Conservation (phyloP, 208 protist genomes). For the Leishmania lainsoni region DNA sequence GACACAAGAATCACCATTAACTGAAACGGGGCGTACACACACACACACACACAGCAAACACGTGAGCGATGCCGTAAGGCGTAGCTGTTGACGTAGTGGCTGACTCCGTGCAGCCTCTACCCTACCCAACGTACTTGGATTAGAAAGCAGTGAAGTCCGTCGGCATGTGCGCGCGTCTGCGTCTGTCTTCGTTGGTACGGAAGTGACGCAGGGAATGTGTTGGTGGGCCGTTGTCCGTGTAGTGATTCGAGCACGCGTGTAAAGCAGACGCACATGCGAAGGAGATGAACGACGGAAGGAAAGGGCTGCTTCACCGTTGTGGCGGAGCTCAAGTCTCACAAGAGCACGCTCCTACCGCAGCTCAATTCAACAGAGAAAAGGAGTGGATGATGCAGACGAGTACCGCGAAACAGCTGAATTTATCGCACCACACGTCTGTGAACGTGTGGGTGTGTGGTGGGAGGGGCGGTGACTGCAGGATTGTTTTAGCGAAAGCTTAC, state of each 20-base stretch:
- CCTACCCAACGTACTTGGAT: background rate
- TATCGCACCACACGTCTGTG: background rate
- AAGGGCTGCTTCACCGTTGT: background rate
- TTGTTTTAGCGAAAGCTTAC: background rate
- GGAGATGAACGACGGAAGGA: background rate
- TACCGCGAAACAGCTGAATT: background rate
- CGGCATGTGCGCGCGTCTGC: background rate
- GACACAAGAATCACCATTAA: background rate
- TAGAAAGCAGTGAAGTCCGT: background rate
- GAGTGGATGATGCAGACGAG: background rate
- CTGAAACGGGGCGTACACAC: background rate
- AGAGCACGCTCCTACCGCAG: no score
- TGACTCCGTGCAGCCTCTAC: background rate
- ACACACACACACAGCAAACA: background rate
- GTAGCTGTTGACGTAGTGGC: background rate
- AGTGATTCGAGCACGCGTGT: background rate
- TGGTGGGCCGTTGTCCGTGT: background rate
- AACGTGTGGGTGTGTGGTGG: background rate
- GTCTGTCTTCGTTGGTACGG: background rate
- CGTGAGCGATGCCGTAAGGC: background rate
- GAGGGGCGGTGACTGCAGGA: background rate
- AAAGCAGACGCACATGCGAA: background rate
- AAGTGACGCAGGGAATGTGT: background rate
- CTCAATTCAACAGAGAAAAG: background rate
- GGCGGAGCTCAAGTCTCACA: background rate